Base-by-base conservation (phyloP, 2,329 filamentous ascomycete genomes). In the Pseudogymnoascus sp. region DNA sequence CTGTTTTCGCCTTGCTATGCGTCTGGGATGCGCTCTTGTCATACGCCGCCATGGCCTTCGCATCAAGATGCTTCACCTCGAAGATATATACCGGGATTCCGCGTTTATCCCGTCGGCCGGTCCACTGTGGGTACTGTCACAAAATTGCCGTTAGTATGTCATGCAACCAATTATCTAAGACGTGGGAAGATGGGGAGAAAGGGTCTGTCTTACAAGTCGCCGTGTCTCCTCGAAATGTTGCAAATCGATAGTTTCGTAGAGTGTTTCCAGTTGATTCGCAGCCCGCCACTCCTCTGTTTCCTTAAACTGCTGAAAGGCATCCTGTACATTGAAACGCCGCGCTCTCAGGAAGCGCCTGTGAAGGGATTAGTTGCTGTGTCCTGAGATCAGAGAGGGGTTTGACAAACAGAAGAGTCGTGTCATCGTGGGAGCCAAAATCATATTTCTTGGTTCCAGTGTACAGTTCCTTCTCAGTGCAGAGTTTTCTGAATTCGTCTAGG, bases 51-150 rank as follows among this genome's bases (percentile, higher is more conserved):
- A 97, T 86, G 34, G 87, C 88, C 77, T 96, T 95, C 71, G 81
- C 83, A 76, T 95, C 89, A 68, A 97, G 82, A 62, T 89, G 84
- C 64, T 84, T 83, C 72, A 97, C 90, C 75, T 95, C 90, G 75
- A 89, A 97, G 63, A 97, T 83, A 74, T 94, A 97, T 67, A 97
- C 81, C 6, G 93, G 93, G 64, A 96, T 96, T 66, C 93, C 93
- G 67, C 91, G 88, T 67, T 85, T 88, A 75, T 97, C 93, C 67
- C 92, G 85, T 66, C 91, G 88, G 61, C 93, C 93, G 18, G 90
- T 95, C 89, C 91, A 97, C 84, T 96, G 91, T 22, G 92, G 91
- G 71, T 96, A 96, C 88, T 92, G 69, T 39, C 35, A 47, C 62
- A 43, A 47, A 61, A 35, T 41, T 47, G 60, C 28, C 16, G 60